A percentile compares a stretch with the other conserved stretches of the same genome.
Evolutionary conservation across 2,329 filamentous ascomycete species (phyloP).

Genomic region (Thelonectria blattea): DNA sequence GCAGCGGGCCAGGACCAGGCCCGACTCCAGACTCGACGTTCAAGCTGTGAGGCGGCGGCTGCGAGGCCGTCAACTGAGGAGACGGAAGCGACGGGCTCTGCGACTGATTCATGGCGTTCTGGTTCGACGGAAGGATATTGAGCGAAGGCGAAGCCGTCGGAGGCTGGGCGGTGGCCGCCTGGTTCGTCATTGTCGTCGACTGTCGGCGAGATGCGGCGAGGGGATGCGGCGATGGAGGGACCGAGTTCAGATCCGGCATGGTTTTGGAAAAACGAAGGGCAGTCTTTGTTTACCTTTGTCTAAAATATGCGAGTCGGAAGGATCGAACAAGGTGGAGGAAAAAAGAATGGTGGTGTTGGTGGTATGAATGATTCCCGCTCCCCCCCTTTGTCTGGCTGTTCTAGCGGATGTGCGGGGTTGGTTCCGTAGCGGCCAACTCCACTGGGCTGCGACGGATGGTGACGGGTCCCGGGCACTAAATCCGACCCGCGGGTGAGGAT

Average conservation of each 20-base stretch:
- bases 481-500: slow-evolving; percentile 9
- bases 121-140: slow-evolving; percentile 65
- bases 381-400: slow-evolving; percentile 6
- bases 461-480: slow-evolving; percentile 35
- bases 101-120: slow-evolving; percentile 53
- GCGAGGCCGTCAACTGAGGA: slow-evolving; percentile 39
- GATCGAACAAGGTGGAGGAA: background rate
- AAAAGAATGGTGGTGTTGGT: no score
- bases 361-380: background rate
- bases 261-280: background rate
- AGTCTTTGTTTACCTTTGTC: background rate
- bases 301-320: background rate
- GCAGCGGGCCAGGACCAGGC: slow-evolving; percentile 72
- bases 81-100: slow-evolving; percentile 43
- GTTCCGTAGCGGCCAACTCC: background rate
- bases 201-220: slow-evolving; percentile 51
- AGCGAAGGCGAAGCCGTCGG: slow-evolving; percentile 51
- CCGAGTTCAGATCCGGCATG: slow-evolving; percentile 64
- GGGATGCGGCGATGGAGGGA: slow-evolving; percentile 56
- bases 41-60: slow-evolving; percentile 42
- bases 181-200: slow-evolving; percentile 43
- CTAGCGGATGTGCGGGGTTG: slow-evolving; percentile 28
- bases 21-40: slow-evolving; percentile 51
- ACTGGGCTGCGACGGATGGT: slow-evolving; percentile 13
- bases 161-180: slow-evolving; percentile 47